Evolutionary conservation across 768 basidiomycete species (phyloP).

Genomic region (Tremella yokohamensis): DNA sequence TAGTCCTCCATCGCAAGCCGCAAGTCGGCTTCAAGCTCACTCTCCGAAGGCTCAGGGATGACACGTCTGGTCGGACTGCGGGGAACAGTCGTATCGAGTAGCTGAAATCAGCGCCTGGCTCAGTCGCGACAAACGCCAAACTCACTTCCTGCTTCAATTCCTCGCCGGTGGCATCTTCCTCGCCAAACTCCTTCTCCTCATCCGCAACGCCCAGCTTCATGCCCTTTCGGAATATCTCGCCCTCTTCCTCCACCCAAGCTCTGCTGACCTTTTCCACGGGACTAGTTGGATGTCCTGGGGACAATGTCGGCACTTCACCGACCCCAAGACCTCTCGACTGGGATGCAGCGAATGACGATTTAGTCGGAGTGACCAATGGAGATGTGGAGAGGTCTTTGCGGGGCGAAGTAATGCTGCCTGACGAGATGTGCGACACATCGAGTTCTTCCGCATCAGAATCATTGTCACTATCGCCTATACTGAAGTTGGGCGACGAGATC

Average conservation of each 20-base stretch:
- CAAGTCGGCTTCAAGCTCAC: neutral
- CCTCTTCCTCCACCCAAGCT: constrained; percentile 87
- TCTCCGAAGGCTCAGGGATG: neutral
- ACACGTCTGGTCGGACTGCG: constrained; percentile 26
- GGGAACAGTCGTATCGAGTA: constrained; percentile 40
- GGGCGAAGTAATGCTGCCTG: constrained; percentile 2
- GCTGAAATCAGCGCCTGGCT: constrained; percentile 18
- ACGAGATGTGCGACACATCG: constrained; percentile 19
- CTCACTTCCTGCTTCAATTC: constrained; percentile 64
- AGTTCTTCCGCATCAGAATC: constrained; percentile 52
- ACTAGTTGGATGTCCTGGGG: constrained; percentile 7
- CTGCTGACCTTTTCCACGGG: constrained; percentile 35
- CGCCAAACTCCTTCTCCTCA: constrained; percentile 76
- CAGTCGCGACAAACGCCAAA: constrained; percentile 5
- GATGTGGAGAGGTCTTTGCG: neutral
- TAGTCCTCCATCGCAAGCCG: neutral
- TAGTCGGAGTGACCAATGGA: neutral
- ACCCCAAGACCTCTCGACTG: neutral
- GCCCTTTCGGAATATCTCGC: constrained; percentile 92
- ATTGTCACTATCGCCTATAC: constrained; percentile 53
- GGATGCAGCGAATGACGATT: neutral
- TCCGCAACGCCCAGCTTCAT: constrained; percentile 59
- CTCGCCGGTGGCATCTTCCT: constrained; percentile 63
- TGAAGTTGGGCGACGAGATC: constrained; percentile 65
- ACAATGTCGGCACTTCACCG: neutral